Base-by-base conservation (phyloP, 805 yeast species). In the Suhomyces emberorum region DNA sequence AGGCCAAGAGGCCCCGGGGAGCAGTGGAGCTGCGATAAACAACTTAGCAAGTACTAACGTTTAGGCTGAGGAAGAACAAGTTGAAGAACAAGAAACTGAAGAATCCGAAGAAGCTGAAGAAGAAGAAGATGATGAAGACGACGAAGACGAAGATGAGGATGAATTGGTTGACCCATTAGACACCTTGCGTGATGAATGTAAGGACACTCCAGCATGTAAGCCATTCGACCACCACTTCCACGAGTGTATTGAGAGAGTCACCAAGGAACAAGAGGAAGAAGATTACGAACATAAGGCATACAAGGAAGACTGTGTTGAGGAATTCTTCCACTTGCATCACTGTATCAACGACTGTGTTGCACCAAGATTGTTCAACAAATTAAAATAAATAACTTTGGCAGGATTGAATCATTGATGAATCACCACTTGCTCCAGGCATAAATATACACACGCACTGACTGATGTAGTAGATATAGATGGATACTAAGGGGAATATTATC, bases 221-320 rank as follows among this genome's bases (percentile, higher is more conserved):
- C 79, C 79, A 48, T 75, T 75, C 62, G 77, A 78, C 54, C 96
- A 89, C 69, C 97, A 89, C 69, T 88, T 83, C 69, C 81, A 84
- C 46, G 96, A 89, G 69, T 91, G 98, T 77, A 81, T 81, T 42
- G 97, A 86, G 70, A 88, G 97, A 74, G 98, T 91, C 48, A 80
- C 93, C 48, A 78, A 81, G 63, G 95, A 81, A 53, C 76, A 73
- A 72, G 87, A 88, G 70, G 89, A 86, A 58, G 83, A 77, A 50
- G 95, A 72, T 52, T 89, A 91, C 62, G 96, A 68, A 19, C 81
- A 83, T 41, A 77, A 76, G 54, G 80, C 73, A 8, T 74, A 87
- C 75, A 91, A 91, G 70, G 98, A 91, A 74, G 97, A 91, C 70
- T 91, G 98, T 76, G 83, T 91, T 44, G 98, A 91, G 70, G 98